Base-by-base conservation (phyloP, 257 asterid genomes). In the Ilex asprella region DNA sequence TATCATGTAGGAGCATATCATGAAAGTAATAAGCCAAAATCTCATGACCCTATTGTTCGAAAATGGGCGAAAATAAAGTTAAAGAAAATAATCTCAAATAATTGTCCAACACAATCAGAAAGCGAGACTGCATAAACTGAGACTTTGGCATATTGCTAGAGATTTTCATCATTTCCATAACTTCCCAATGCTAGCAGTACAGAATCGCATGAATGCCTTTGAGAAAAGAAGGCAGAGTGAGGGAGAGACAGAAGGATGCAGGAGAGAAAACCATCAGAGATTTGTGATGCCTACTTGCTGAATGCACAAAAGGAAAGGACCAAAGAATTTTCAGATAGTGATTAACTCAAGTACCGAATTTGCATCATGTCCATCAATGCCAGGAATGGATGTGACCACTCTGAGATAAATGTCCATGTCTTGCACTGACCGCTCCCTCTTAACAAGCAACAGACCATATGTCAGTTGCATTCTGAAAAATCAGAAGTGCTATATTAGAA, bases 311-410 rank as follows among this genome's bases (percentile, higher is more conserved):
- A 21, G 27, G 27, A 21, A 21, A 0, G 27, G 14, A 49, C 5
- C 6, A 49, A 1, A 57, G 10, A 44, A n/a, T 30, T 14, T 29
- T 2, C 14, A 50, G 35, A 69, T 41, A 55, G 62, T n/a, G 15
- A 44, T n/a, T 15, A 50, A 58, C 15, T 30, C 55, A 59, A 74
- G 63, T 84, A 88, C 98, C 86, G 88, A 74, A 53, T 79, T 82
- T 50, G 98, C 96, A 41, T 86, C 98, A 67, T 91, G 96, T 65
- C 68, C 82, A 70, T 86, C 91, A 59, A 86, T 86, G 68, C 99
- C 92, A 56, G 97, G 99, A 70, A 93, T 85, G 55, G 95, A 84
- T 61, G 94, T 87, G 55, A 89, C 76, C 73, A 93, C 99, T 77
- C 79, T 83, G 74, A 87, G 76, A 44, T 85, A 93, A 52, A 71